Percentiles rank a stretch among this genome's conserved stretches.
phyloP scores from a whole-genome alignment of 2,329 filamentous ascomycete genomes.

The Pseudocercospora musae region DNA sequence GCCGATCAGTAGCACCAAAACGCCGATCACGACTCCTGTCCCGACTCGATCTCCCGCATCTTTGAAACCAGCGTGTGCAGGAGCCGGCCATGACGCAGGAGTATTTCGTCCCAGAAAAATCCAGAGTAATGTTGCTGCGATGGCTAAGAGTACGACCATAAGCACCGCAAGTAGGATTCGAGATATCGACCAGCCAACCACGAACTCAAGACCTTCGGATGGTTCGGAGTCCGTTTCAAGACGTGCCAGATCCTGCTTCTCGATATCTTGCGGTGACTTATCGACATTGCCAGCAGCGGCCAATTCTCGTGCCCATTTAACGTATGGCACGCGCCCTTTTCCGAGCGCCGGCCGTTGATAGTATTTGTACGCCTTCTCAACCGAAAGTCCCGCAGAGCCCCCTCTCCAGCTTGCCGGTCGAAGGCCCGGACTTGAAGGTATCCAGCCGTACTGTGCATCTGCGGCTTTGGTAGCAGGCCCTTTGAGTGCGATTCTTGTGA shows the following conservation, averaged over 20 bases:
- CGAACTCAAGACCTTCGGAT: slow-evolving; percentile 37
- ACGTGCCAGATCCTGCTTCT: slow-evolving; percentile 10
- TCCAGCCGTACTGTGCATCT: slow-evolving; percentile 32
- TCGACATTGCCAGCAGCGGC: slow-evolving; percentile 23
- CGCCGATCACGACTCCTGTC: slow-evolving; percentile 34
- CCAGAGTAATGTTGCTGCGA: slow-evolving; percentile 37
- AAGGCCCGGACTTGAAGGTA: slow-evolving; percentile 29
- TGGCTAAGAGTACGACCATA: slow-evolving; percentile 29
- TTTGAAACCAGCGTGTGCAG: slow-evolving; percentile 25
- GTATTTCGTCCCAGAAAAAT: slow-evolving; percentile 35
- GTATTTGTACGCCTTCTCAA: slow-evolving; percentile 38
- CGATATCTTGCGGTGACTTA: background rate
- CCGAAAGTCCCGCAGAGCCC: slow-evolving; percentile 24
- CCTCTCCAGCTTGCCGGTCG: background rate
- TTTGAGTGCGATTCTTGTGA: slow-evolving; percentile 31
- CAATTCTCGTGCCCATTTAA: slow-evolving; percentile 42
- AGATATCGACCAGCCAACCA: slow-evolving; percentile 33
- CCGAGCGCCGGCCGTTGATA: slow-evolving; percentile 36
- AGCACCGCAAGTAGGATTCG: slow-evolving; percentile 32
- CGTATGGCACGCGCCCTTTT: slow-evolving; percentile 41
- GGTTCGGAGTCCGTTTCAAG: slow-evolving; percentile 25
- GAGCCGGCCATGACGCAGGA: slow-evolving; percentile 10
- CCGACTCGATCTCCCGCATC: slow-evolving; percentile 37
- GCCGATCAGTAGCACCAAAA: slow-evolving; percentile 36
- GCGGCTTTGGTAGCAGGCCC: slow-evolving; percentile 26